A percentile compares a stretch with the other conserved stretches of the same genome.
phyloP scores from a whole-genome alignment of 345 rosid genomes.

The Erucastrum elatum region DNA sequence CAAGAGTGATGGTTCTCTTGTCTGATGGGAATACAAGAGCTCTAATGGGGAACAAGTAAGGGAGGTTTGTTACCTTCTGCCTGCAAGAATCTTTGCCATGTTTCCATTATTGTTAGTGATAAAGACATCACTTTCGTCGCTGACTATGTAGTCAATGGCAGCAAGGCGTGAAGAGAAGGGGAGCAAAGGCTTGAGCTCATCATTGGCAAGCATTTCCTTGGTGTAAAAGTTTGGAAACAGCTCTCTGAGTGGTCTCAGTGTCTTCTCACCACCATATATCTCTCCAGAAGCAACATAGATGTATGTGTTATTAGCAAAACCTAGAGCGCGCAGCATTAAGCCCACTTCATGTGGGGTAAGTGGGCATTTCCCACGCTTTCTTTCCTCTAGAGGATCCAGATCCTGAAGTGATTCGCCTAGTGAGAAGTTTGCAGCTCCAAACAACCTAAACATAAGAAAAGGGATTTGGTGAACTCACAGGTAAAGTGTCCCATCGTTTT shows the following conservation, averaged over 20 bases:
- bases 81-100: slow-evolving; percentile 99
- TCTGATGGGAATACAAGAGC: neutral
- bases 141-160: slow-evolving; percentile 85
- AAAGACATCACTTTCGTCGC: slow-evolving; percentile 94
- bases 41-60: slow-evolving; percentile 4
- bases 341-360: slow-evolving; percentile 97
- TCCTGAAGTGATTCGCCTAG: slow-evolving; percentile 50
- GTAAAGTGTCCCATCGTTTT: slow-evolving; percentile 95
- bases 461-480: slow-evolving; percentile 59
- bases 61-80: slow-evolving; percentile 71
- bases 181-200: slow-evolving; percentile 73
- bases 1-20: slow-evolving; percentile 10
- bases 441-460: neutral
- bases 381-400: slow-evolving; percentile 78
- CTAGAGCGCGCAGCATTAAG: slow-evolving; percentile 92
- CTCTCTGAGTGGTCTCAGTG: slow-evolving; percentile 78
- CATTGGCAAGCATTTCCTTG: slow-evolving; percentile 83
- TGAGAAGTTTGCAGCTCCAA: slow-evolving; percentile 19
- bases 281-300: slow-evolving; percentile 97
- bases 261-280: slow-evolving; percentile 94
- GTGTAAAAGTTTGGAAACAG: slow-evolving; percentile 95
- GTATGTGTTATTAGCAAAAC: slow-evolving; percentile 81
- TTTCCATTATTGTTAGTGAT: slow-evolving; percentile 96
- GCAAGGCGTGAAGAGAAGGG: slow-evolving; percentile 92
- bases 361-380: slow-evolving; percentile 95